Conservation (phyloP, 345 rosid genomes). For the Erysimum cheiranthoides region DNA sequence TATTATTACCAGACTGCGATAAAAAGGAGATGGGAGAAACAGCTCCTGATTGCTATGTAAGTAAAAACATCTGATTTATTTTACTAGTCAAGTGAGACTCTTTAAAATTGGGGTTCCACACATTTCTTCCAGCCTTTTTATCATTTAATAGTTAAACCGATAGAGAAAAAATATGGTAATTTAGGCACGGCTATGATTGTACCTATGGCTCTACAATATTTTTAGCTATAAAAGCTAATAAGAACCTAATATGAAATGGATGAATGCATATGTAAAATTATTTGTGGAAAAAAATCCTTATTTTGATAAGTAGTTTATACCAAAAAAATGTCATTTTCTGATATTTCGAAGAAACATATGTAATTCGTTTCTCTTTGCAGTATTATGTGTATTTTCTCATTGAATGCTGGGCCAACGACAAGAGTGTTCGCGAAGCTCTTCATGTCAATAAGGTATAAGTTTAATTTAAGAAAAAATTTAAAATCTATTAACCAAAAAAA, state of each 20-base stretch:
- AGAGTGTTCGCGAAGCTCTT: slow-evolving; percentile 42
- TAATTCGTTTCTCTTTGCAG: no score
- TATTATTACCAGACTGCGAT: slow-evolving; percentile 20
- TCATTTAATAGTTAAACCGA: no score
- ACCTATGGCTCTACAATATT: no score
- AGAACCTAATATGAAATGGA: background rate
- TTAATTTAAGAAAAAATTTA: background rate
- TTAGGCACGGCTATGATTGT: no score
- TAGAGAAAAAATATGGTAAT: no score
- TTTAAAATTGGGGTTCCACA: no score
- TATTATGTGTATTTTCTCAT: slow-evolving; percentile 26
- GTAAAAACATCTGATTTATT: background rate
- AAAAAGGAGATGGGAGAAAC: no score
- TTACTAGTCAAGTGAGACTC: no score
- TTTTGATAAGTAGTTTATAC: background rate
- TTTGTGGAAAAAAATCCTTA: background rate
- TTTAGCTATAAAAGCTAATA: background rate
- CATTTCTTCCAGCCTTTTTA: no score
- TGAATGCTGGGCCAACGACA: slow-evolving; percentile 30
- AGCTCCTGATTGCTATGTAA: slow-evolving; percentile 34
- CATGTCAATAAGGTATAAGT: slow-evolving; percentile 28
- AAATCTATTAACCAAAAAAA: no score
- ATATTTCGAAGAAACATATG: background rate
- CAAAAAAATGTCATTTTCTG: background rate
- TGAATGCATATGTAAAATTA: background rate